phyloP scores from a whole-genome alignment of 1,284 basidiomycete genomes.

The Puccinia horiana region DNA sequence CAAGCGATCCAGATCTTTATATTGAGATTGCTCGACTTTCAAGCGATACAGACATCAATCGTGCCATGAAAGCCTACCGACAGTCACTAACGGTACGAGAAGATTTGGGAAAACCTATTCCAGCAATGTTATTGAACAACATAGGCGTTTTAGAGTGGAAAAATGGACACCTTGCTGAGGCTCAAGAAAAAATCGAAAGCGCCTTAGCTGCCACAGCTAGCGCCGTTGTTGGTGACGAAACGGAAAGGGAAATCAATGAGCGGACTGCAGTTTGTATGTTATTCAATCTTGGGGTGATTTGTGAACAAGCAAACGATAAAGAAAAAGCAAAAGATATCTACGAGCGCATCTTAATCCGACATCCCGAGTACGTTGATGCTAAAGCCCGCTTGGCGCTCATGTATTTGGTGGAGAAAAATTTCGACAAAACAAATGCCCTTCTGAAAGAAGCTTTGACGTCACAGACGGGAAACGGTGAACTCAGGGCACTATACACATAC shows the following conservation, averaged over 20 bases:
- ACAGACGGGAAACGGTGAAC: slow-evolving; percentile 71
- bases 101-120: slow-evolving; percentile 61
- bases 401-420: slow-evolving; percentile 68
- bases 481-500: slow-evolving; percentile 74
- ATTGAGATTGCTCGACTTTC: slow-evolving; percentile 82
- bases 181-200: slow-evolving; percentile 44
- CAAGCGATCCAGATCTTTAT: slow-evolving; percentile 78
- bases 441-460: slow-evolving; percentile 80
- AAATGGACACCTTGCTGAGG: slow-evolving; percentile 26
- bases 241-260: slow-evolving; percentile 73
- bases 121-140: slow-evolving; percentile 77
- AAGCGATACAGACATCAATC: slow-evolving; percentile 75
- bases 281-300: slow-evolving; percentile 83
- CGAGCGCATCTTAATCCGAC: slow-evolving; percentile 74
- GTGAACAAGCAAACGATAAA: slow-evolving; percentile 76
- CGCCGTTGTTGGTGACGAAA: slow-evolving; percentile 60
- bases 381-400: slow-evolving; percentile 85
- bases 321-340: slow-evolving; percentile 77
- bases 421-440: slow-evolving; percentile 78
- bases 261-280: slow-evolving; percentile 61
- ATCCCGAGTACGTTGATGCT: slow-evolving; percentile 91
- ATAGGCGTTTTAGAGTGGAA: slow-evolving; percentile 63
- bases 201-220: slow-evolving; percentile 45
- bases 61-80: slow-evolving; percentile 70
- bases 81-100: slow-evolving; percentile 70